Evolutionary conservation across 2,329 filamentous ascomycete genomes (phyloP), one percentile per base, ranked within the genome.

Genomic region (Stachybotrys elegans): DNA sequence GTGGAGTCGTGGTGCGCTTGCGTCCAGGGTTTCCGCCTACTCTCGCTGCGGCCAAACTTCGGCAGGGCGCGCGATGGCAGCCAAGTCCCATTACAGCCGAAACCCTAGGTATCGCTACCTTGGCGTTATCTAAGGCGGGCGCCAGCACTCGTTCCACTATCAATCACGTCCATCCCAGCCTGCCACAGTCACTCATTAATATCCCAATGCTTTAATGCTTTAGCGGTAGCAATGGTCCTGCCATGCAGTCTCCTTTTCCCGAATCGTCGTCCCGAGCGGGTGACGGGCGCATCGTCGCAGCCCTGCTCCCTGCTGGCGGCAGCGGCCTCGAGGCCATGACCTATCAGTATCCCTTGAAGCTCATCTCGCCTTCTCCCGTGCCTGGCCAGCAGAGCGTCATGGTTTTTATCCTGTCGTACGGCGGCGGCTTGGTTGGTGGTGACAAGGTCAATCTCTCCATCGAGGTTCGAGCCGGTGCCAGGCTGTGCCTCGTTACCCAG

Each of bases 311-410:
- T 27, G 83, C 84, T 23, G 76, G 78, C 21, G 78, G 78, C 39
- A 88, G 88, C 13, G 81, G 83, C 37, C 76, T 95, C 22, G 80
- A 84, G 48, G 79, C 76, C 23, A 79, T 95, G 52, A 84, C 83
- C 27, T 97, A 94, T 62, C 89, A 95, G 62, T 98, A 97, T 58
- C 93, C 93, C 2, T 76, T 98, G 38, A 98, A 98, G 65, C 78
- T 98, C 45, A 88, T 98, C 49, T 86, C 90, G 0, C 89, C 92
- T 2, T 76, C 83, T 13, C 79, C 85, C 11, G 72, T 83, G 6
- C 73, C 76, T 39, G 71, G 78, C 32, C 76, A 83, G 45, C 74
- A 77, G 51, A 87, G 87, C 45, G 76, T 90, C 8, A 79, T 93
- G 23, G 83, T 95, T 32, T 97, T 95, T 60, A 75, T 97, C 29